Evolutionary conservation across 306 rosid genomes (phyloP), one percentile per base, ranked within the genome.

Genomic region (Lathyrus tuberosus): DNA sequence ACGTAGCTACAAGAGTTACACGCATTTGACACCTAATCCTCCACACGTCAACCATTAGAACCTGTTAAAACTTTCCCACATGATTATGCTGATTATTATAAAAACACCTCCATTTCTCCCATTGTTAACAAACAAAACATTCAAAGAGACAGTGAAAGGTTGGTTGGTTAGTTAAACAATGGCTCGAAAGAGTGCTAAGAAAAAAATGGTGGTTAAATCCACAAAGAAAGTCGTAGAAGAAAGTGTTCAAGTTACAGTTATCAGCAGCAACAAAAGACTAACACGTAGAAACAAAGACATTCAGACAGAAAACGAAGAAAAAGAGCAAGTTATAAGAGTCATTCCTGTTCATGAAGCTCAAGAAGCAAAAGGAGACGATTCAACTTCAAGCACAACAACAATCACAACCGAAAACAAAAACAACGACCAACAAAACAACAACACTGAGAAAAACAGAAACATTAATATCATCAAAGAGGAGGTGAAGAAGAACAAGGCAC

Each of bases 141-240:
- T 62, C 11, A 22, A 10, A 22, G 16, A 33, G 40, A 17, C 13
- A 13, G 63, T 38, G 11, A 60, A 42, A 28, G 16, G 38, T 30
- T 30, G 33, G 37, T 31, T 31, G 4, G 22, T 35, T 5, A 13
- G 24, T 35, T 26, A 10, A 30, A 15, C 3, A 65, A 88, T 85
- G 88, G 84, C 80, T 67, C 87, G 87, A 49, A 86, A 86, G 71
- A 78, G 85, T 51, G 69, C 43, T 16, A 0, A 70, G 64, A 78
- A 73, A 38, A 78, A 73, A 38, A 4, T 62, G 60, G 75, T 70
- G 70, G 72, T 78, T 59, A 77, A 22, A 64, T 59, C 88, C 72
- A 76, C 80, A 44, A 85, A 61, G 56, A 76, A 79, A 75, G 65
- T 77, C 3, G 80, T 74, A 17, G 26, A 74, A 74, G 49, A 62